phyloP scores from a whole-genome alignment of 805 yeast genomes.

The Teunomyces kruisii region DNA sequence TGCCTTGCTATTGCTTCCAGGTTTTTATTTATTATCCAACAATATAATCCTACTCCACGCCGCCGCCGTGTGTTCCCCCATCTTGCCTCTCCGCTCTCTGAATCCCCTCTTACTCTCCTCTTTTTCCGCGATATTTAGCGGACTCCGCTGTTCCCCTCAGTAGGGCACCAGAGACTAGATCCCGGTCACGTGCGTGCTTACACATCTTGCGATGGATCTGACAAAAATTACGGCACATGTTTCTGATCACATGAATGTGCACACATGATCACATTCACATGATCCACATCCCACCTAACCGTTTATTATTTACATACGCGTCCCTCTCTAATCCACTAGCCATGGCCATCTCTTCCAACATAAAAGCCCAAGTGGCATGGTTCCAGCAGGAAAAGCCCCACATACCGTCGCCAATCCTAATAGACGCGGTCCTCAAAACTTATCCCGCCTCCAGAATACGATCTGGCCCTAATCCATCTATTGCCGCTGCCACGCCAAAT shows the following conservation, averaged over 20 bases:
- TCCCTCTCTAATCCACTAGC: background rate
- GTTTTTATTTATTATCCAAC: background rate
- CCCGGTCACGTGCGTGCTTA: background rate
- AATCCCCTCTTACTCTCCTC: background rate
- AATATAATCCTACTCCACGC: background rate
- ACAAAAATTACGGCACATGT: background rate
- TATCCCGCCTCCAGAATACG: constrained; percentile 6
- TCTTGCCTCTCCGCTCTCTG: background rate
- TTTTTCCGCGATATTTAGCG: background rate
- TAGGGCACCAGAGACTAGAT: too few relatives aligned
- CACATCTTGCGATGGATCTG: too few relatives aligned
- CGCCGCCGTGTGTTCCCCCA: background rate
- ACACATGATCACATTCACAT: background rate
- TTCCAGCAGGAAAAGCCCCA: constrained; percentile 11
- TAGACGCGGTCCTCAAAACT: constrained; percentile 7
- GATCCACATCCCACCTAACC: background rate
- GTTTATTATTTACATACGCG: background rate
- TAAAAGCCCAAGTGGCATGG: constrained; percentile 13
- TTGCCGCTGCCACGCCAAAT: background rate
- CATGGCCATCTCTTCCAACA: constrained; percentile 14
- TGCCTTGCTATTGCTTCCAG: too few relatives aligned
- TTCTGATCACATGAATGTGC: background rate
- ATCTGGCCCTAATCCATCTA: background rate
- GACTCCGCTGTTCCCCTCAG: background rate
- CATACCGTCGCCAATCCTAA: constrained; percentile 8